Base-by-base conservation (phyloP, 768 basidiomycete species). In the Rossbeevera mucosa region DNA sequence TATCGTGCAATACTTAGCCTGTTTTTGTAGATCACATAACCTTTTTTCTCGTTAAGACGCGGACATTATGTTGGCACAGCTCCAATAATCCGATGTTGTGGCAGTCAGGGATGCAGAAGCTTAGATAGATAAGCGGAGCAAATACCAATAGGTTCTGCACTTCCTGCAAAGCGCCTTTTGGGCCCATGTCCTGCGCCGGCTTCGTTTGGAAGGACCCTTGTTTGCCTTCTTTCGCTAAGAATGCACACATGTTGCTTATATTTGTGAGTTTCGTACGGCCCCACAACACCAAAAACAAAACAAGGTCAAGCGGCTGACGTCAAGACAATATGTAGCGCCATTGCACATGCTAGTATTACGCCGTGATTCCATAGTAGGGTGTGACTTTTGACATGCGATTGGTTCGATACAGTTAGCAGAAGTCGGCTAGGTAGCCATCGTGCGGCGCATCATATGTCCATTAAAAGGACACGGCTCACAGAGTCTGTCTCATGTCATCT, bases 391-490 rank as follows among this genome's bases (percentile, higher is more conserved):
- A 38, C 36, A 11, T 38, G 36, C 36, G 18, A 38, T 38, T 38
- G 36, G 36, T 38, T 38, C 36, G 11, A 38, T 38, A 38, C 36
- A 38, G 36, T 38, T 38, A 38, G 36, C 36, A 38, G 18, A 38
- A 38, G 36, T 38, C 36, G 29, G 21, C 28, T 24, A 26, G 4
- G 25, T 22, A 28, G 29, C 44, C 9, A 16, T 14, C 18, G n/a
- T 20, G 24, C 31, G 48, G 52, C 28, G 30, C 42, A 38, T 44
- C 52, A 51, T 36, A 25, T 12, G 43, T 44, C 53, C 29, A 25
- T 44, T 21, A 24, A 6, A 25, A 40, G 47, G 25, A 21, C 36
- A 5, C 24, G 36, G 24, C 21, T 24, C 26, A 13, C 13, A 38
- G n/a, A 0, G 36, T 38, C 18, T 38, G 36, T 38, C 36, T 12